Evolutionary conservation across 768 basidiomycete species (phyloP).

Genomic region (Ephemerocybe angulata): DNA sequence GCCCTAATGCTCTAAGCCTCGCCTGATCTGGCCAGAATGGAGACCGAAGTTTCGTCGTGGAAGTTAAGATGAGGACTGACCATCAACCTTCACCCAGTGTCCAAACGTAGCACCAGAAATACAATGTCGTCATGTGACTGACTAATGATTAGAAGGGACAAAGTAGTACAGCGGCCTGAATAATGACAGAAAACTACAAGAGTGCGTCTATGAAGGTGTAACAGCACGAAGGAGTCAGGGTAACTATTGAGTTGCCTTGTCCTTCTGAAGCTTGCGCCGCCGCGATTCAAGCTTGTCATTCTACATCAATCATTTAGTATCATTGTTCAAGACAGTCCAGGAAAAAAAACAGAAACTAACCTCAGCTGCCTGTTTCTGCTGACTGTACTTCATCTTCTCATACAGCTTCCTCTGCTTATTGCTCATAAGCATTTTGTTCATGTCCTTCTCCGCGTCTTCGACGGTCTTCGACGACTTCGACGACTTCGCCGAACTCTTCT

Average conservation of each 20-base stretch:
- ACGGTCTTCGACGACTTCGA: constrained; percentile 27
- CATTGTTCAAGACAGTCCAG: background rate
- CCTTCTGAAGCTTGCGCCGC: constrained; percentile 51
- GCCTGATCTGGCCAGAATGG: background rate
- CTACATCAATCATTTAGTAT: constrained; percentile 32
- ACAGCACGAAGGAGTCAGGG: constrained; percentile 3
- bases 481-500: too few species aligned
- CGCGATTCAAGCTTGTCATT: constrained; percentile 58
- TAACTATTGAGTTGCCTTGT: constrained; percentile 33
- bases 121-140: constrained; percentile 1
- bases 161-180: background rate
- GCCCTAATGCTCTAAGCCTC: background rate
- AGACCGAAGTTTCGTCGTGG: background rate
- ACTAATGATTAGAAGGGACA: background rate
- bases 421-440: constrained; percentile 98
- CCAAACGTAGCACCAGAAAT: background rate
- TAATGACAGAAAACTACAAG: background rate
- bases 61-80: background rate
- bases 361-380: constrained; percentile 74
- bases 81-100: background rate
- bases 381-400: constrained; percentile 87
- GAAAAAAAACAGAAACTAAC: constrained; percentile 35
- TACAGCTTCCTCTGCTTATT: constrained; percentile 92
- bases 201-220: background rate
- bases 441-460: constrained; percentile 64